These are phyloP conservation scores for Globisporangium middletonii DNA, from an alignment of 352 stramenopile genomes.

Conservation along the genomic window DNA sequence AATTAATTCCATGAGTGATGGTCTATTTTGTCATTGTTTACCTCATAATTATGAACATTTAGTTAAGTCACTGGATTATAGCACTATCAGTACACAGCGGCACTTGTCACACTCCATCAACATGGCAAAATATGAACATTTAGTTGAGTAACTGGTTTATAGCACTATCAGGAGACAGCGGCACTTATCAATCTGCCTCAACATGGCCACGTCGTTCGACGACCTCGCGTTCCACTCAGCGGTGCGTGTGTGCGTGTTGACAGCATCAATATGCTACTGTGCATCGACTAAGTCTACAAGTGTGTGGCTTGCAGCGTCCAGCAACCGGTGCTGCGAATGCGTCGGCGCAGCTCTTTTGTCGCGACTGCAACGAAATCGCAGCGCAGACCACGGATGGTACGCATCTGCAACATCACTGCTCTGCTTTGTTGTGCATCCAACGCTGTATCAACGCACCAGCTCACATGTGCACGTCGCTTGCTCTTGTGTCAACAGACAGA, in stretches of 20 bases:
- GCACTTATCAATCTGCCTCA: too few species aligned
- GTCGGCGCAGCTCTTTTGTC: constrained; percentile 36
- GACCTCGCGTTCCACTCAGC: constrained; percentile 54
- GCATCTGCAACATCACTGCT: background rate
- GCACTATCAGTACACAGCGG: too few species aligned
- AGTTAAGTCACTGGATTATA: too few species aligned
- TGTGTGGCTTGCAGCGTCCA: background rate
- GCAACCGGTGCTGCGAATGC: background rate
- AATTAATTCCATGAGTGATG: too few species aligned
- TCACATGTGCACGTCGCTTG: background rate
- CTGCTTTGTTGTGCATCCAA: background rate
- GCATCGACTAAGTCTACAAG: background rate
- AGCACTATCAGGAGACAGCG: too few species aligned
- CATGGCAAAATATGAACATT: too few species aligned
- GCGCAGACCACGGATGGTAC: constrained; percentile 44
- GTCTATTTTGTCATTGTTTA: too few species aligned
- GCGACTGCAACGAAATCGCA: constrained; percentile 56
- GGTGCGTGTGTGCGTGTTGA: constrained; percentile 1
- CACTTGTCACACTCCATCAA: too few species aligned
- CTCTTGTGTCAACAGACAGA: constrained; percentile 23
- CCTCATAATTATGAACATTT: too few species aligned
- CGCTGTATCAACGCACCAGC: background rate
- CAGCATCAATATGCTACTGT: background rate
- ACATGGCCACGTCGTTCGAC: constrained; percentile 41
- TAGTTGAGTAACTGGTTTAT: too few species aligned